These are phyloP conservation scores for Populus tomentosa DNA, from an alignment of 441 rosid species.

Conservation along the genomic window DNA sequence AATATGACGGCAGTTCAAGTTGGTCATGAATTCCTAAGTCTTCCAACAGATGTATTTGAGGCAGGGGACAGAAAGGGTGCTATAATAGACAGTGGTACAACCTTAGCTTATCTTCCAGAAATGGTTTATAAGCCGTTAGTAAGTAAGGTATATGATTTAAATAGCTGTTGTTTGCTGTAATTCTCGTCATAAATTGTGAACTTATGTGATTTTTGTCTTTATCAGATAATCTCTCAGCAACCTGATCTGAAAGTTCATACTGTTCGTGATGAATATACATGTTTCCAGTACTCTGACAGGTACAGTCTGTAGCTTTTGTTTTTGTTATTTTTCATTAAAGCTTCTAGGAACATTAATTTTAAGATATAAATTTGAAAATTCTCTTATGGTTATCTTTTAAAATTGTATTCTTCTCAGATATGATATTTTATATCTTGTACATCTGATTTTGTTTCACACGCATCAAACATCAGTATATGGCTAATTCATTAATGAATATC, in stretches of 20 bases:
- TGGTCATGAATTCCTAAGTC: slow-evolving; percentile 58
- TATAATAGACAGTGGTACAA: slow-evolving; percentile 97
- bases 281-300: slow-evolving; percentile 91
- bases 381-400: background rate
- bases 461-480: background rate
- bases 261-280: slow-evolving; percentile 72
- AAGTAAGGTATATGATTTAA: slow-evolving; percentile 46
- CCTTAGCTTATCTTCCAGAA: slow-evolving; percentile 98
- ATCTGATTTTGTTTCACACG: background rate
- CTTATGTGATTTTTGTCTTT: slow-evolving; percentile 15
- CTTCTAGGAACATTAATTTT: slow-evolving; percentile 5
- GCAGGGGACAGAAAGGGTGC: slow-evolving; percentile 75
- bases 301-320: slow-evolving; percentile 24
- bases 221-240: slow-evolving; percentile 78
- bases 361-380: background rate
- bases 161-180: slow-evolving; percentile 1
- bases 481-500: background rate
- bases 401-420: background rate
- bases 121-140: slow-evolving; percentile 76
- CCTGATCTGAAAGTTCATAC: slow-evolving; percentile 66
- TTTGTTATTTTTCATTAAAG: background rate
- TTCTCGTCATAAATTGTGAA: slow-evolving; percentile 15
- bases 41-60: slow-evolving; percentile 63
- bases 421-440: background rate
- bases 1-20: slow-evolving; percentile 98